A percentile compares a stretch with the other conserved stretches of the same genome.
These are phyloP conservation scores for Exobasidium rhododendri DNA, from an alignment of 1,284 basidiomycete genomes.

Conservation along the genomic window DNA sequence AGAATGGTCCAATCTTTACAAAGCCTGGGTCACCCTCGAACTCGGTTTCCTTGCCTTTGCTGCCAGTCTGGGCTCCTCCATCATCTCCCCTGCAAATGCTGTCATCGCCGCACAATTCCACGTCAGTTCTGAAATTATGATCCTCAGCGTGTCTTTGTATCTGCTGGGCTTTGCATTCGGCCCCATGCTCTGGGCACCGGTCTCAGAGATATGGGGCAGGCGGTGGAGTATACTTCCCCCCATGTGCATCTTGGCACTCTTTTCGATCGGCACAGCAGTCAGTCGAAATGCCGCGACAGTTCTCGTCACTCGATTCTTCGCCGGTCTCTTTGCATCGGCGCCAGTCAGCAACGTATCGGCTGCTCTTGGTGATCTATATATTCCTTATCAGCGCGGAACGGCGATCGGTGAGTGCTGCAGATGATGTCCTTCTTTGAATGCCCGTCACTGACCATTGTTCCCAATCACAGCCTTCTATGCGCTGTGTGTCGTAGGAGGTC, in stretches of 20 bases:
- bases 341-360: conserved; percentile 60
- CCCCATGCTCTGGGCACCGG: conserved; percentile 63
- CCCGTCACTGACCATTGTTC: too few species aligned
- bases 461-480: conserved; percentile 69
- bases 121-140: conserved; percentile 57
- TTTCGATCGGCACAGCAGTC: conserved; percentile 58
- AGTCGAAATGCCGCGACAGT: conserved; percentile 62
- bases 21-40: neutral
- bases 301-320: conserved; percentile 69
- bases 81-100: conserved; percentile 44
- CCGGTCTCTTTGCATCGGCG: conserved; percentile 63
- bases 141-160: conserved; percentile 68
- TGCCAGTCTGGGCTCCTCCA: conserved; percentile 31
- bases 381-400: conserved; percentile 65
- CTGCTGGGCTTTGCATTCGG: conserved; percentile 62
- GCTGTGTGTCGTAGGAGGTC: conserved; percentile 73
- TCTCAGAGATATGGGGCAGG: conserved; percentile 62
- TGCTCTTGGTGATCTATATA: conserved; percentile 65
- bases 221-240: conserved; percentile 57
- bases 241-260: conserved; percentile 61
- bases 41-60: conserved; percentile 9
- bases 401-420: too few species aligned
- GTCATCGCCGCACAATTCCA: conserved; percentile 31
- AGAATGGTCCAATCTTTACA: conserved; percentile 61
- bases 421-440: too few species aligned